These are phyloP conservation scores for Fusarium sacchari DNA, from an alignment of 2,329 filamentous ascomycete species.

Conservation along the genomic window DNA sequence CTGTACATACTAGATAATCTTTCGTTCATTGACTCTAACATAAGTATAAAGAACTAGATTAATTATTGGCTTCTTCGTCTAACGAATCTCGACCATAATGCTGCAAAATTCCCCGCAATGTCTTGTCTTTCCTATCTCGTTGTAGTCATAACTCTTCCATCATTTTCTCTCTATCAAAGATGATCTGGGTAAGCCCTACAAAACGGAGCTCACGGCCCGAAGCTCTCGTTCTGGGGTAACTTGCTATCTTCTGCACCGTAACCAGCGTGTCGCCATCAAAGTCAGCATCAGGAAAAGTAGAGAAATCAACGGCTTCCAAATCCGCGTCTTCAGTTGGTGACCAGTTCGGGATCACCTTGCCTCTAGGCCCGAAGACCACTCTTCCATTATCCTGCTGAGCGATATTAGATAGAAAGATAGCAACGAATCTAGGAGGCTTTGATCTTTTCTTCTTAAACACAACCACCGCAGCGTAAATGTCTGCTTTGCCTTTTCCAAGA, in stretches of 20 bases:
- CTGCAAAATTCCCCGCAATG: neutral
- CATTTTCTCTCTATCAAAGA: neutral
- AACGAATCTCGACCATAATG: neutral
- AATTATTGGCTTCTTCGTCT: neutral
- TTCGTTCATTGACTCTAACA: accelerated
- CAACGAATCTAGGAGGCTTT: neutral
- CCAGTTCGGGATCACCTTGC: neutral
- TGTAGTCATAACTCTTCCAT: neutral
- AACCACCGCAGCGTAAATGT: neutral
- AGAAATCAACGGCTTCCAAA: neutral
- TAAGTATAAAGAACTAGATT: neutral
- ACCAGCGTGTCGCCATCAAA: neutral
- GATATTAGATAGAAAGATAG: neutral
- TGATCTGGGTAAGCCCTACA: neutral
- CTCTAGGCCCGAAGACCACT: neutral
- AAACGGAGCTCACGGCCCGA: neutral
- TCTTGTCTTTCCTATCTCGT: accelerated
- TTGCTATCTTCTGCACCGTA: neutral
- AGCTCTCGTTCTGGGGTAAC: accelerated
- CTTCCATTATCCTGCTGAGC: accelerated
- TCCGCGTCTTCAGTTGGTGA: neutral
- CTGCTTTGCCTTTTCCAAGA: neutral
- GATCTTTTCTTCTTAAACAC: neutral
- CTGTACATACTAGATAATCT: neutral
- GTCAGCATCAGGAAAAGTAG: neutral